phyloP scores from a whole-genome alignment of 805 yeast genomes.

The Citeromyces matritensis region DNA sequence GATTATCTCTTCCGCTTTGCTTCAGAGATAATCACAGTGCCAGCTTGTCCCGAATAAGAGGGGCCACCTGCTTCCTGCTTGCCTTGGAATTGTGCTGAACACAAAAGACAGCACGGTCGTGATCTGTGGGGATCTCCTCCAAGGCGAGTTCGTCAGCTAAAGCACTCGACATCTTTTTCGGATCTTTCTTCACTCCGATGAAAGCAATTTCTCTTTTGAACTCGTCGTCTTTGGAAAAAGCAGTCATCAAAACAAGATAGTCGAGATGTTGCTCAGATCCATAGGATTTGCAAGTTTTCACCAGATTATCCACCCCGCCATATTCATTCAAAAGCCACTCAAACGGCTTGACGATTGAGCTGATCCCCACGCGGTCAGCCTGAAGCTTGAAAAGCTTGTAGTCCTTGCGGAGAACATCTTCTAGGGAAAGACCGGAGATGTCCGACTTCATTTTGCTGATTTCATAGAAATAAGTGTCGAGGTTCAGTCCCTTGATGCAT shows the following conservation, averaged over 20 bases:
- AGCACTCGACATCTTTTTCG: conserved; percentile 6
- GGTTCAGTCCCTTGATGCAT: conserved; percentile 17
- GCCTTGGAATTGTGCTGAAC: conserved; percentile 34
- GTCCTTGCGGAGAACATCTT: conserved; percentile 66
- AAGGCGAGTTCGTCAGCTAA: conserved; percentile 1
- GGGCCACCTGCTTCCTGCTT: conserved; percentile 82
- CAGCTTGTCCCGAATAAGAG: conserved; percentile 13
- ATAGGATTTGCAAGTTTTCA: conserved; percentile 10
- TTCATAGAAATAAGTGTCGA: conserved; percentile 12
- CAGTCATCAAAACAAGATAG: conserved; percentile 30
- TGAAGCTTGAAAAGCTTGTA: conserved; percentile 53
- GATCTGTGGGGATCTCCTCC: too few species aligned
- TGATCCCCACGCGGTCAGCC: conserved; percentile 45
- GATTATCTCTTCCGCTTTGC: too few species aligned
- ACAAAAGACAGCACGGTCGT: neutral
- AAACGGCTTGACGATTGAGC: conserved; percentile 56
- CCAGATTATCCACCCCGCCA: conserved; percentile 5
- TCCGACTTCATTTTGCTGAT: conserved; percentile 42
- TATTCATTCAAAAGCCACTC: conserved; percentile 26
- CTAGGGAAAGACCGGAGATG: conserved; percentile 39
- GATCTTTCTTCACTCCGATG: conserved; percentile 3
- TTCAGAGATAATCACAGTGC: too few species aligned
- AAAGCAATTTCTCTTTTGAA: conserved; percentile 31
- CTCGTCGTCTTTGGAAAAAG: conserved; percentile 15
- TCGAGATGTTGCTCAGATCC: conserved; percentile 17